Evolutionary conservation across 2,329 filamentous ascomycete species (phyloP).

Genomic region (Trichoderma koningii): DNA sequence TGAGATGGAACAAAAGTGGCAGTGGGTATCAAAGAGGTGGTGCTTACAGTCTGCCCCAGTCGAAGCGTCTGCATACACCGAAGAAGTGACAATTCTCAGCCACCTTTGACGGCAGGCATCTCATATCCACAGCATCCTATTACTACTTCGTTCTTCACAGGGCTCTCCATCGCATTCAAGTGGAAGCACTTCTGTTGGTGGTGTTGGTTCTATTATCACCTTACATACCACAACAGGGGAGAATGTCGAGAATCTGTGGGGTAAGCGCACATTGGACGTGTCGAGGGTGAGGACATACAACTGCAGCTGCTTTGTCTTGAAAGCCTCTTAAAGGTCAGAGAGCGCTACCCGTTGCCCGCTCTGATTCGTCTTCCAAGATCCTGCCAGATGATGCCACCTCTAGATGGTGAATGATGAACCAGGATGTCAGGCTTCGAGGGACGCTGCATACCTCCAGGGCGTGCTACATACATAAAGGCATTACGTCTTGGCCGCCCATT

Average conservation of each 20-base stretch:
- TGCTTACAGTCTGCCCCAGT: neutral
- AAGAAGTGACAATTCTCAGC: neutral
- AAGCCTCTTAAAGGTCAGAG: neutral
- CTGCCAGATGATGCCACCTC: constrained; percentile 5
- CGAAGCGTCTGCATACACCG: neutral
- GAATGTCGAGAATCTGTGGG: constrained; percentile 3
- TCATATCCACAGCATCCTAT: neutral
- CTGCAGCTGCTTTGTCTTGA: neutral
- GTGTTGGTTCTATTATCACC: neutral
- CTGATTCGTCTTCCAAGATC: constrained; percentile 17
- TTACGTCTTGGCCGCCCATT: constrained; percentile 36
- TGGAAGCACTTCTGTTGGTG: neutral
- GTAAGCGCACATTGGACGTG: neutral
- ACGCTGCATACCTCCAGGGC: constrained; percentile 19
- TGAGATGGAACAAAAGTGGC: neutral
- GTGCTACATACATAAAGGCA: constrained; percentile 34
- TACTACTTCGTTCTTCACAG: no score
- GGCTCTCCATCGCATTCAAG: neutral
- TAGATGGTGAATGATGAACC: constrained; percentile 20
- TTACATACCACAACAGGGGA: neutral
- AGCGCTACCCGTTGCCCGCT: neutral
- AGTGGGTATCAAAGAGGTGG: neutral
- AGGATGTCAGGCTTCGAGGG: neutral
- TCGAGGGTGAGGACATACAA: neutral
- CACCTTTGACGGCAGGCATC: neutral